Evolutionary conservation across 164 flowering plant genomes (phyloP), one percentile per base, ranked within the genome.

Genomic region (Tinospora cordifolia): DNA sequence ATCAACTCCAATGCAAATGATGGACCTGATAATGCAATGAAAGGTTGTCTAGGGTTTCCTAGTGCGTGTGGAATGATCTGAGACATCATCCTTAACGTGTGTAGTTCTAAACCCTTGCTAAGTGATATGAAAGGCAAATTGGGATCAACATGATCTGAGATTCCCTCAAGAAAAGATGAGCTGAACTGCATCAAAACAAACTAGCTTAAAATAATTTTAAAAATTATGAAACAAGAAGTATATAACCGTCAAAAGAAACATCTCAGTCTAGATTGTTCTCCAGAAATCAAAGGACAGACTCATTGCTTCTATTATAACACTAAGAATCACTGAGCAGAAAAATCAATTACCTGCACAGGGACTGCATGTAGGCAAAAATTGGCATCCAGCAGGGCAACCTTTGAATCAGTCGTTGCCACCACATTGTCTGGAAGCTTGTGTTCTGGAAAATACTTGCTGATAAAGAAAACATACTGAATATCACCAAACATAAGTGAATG

Each of bases 331-430:
- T 8, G 17, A 59, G 44, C 0, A 21, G 27, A 30, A 34, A 66
- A 62, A 47, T 0, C 62, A 47, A 69, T 72, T 65, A 93, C 98
- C 97, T 93, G 98, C 71, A 93, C 98, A 59, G 98, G 98, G 0
- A 93, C 92, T 57, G 98, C 98, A 81, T 93, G 98, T 60, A 93
- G 83, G 80, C 98, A 93, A 75, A 84, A 93, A 75, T 93, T 92
- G 21, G 98, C 96, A 71, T 80, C 85, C 40, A 77, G 80, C 64
- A 93, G 76, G 54, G 98, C 97, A 72, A 77, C 62, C 82, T 83
- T 88, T 38, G 94, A 91, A 82, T 91, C 92, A 54, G 87, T 88
- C 22, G 97, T 91, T 54, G 98, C 98, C 74, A 76, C 74, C 39
- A 93, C 84, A 83, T 93, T 93, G 69, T 82, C 86, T 3, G 98